Percentiles rank a stretch among this genome's conserved stretches.
Conservation (phyloP, 495 filamentous ascomycete species). For the Podospora fimiseda region DNA sequence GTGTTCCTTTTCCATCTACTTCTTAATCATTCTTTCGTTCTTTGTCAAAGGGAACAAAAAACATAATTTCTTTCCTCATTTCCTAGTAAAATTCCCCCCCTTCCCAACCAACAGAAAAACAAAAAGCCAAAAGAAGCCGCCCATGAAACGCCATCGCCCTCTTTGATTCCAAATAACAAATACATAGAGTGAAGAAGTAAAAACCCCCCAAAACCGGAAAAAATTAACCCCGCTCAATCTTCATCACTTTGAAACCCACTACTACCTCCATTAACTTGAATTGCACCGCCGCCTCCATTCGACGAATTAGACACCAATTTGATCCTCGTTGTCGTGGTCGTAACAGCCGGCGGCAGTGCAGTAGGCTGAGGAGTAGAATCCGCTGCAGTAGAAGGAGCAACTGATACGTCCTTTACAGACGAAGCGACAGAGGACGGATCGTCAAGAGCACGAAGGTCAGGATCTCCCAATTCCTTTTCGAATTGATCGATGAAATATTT, state of each 20-base stretch:
- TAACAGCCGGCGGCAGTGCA: constrained; percentile 25
- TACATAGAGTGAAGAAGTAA: no score
- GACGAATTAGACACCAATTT: constrained; percentile 51
- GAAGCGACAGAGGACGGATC: constrained; percentile 22
- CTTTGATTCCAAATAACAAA: background rate
- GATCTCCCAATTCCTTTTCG: constrained; percentile 60
- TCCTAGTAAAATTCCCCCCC: no score
- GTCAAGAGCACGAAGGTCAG: constrained; percentile 69
- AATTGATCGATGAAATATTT: constrained; percentile 61
- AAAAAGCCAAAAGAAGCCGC: no score
- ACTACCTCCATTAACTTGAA: constrained; percentile 34
- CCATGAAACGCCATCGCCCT: no score
- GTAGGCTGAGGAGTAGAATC: constrained; percentile 64
- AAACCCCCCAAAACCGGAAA: no score
- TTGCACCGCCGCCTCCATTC: constrained; percentile 35
- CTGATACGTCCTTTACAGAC: constrained; percentile 56
- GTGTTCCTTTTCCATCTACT: no score
- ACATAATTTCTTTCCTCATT: no score
- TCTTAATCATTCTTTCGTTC: background rate
- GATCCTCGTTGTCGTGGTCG: constrained; percentile 40
- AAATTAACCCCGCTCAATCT: no score
- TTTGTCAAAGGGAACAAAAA: no score
- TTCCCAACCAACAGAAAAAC: no score
- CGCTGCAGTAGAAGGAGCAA: constrained; percentile 56
- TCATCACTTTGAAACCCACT: constrained; percentile 41